These are phyloP conservation scores for Pyricularia sp. DNA, from an alignment of 2,329 filamentous ascomycete species.

Conservation along the genomic window DNA sequence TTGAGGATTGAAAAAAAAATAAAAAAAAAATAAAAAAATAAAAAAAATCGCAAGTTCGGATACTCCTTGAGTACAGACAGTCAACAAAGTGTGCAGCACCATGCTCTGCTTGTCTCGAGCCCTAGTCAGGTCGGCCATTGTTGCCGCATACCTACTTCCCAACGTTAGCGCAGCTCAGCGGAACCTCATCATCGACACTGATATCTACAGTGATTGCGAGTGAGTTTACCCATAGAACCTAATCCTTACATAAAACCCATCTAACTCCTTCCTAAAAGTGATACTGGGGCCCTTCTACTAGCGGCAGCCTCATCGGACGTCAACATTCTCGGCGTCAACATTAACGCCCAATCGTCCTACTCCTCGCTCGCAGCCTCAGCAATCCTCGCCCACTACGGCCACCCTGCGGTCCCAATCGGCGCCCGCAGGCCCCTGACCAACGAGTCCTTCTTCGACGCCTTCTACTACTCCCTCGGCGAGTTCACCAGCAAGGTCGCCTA, in stretches of 20 bases:
- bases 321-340: constrained; percentile 26
- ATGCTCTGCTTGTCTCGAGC: not conserved
- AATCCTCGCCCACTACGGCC: constrained; percentile 27
- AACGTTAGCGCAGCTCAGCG: constrained; percentile 10
- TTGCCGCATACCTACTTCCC: not conserved
- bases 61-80: not conserved
- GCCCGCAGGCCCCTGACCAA: constrained; percentile 25
- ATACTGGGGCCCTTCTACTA: constrained; percentile 27
- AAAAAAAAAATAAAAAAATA: no score
- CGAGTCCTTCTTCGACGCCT: constrained; percentile 29
- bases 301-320: constrained; percentile 22
- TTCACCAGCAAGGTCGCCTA: constrained; percentile 32
- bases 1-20: no score
- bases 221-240: not conserved
- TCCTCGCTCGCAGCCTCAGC: constrained; percentile 26
- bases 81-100: not conserved
- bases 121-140: not conserved
- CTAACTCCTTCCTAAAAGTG: constrained; percentile 15
- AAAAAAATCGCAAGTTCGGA: not conserved
- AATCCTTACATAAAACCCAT: not conserved
- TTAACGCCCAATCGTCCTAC: constrained; percentile 28
- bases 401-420: constrained; percentile 22
- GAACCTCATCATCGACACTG: constrained; percentile 32
- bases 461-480: constrained; percentile 25
- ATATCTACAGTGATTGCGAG: constrained; percentile 26